A percentile compares a stretch with the other conserved stretches of the same genome.
These are phyloP conservation scores for Hemileccinum rubropunctum DNA, from an alignment of 768 basidiomycete genomes.

Conservation along the genomic window DNA sequence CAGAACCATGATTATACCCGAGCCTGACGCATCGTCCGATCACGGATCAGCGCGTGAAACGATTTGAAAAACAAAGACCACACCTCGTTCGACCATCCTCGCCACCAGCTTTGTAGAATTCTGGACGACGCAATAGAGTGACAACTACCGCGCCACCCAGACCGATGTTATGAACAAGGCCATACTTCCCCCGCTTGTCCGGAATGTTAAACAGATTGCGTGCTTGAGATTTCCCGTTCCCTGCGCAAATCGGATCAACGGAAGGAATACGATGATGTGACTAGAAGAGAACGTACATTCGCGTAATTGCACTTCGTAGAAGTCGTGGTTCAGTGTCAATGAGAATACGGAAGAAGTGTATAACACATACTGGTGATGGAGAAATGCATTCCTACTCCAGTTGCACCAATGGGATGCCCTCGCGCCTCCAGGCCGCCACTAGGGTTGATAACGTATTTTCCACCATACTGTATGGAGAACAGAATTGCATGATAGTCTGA, in stretches of 20 bases:
- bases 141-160: slow-evolving; percentile 79
- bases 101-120: slow-evolving; percentile 64
- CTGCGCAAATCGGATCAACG: slow-evolving; percentile 28
- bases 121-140: slow-evolving; percentile 68
- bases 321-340: slow-evolving; percentile 1
- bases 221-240: slow-evolving; percentile 79
- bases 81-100: slow-evolving; percentile 66
- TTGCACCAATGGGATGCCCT: slow-evolving; percentile 79
- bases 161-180: slow-evolving; percentile 78
- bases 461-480: slow-evolving; percentile 54
- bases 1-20: slow-evolving; percentile 76
- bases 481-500: background rate
- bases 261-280: background rate
- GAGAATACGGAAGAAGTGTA: background rate
- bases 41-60: no score
- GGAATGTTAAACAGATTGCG: slow-evolving; percentile 57
- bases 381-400: slow-evolving; percentile 79
- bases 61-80: no score
- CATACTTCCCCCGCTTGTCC: slow-evolving; percentile 72
- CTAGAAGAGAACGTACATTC: slow-evolving; percentile 42
- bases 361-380: slow-evolving; percentile 66
- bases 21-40: slow-evolving; percentile 39
- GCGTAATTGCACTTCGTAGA: slow-evolving; percentile 61
- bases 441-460: slow-evolving; percentile 79
- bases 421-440: slow-evolving; percentile 85